Evolutionary conservation across 768 basidiomycete genomes (phyloP).

Genomic region (Hypholoma fasciculare): DNA sequence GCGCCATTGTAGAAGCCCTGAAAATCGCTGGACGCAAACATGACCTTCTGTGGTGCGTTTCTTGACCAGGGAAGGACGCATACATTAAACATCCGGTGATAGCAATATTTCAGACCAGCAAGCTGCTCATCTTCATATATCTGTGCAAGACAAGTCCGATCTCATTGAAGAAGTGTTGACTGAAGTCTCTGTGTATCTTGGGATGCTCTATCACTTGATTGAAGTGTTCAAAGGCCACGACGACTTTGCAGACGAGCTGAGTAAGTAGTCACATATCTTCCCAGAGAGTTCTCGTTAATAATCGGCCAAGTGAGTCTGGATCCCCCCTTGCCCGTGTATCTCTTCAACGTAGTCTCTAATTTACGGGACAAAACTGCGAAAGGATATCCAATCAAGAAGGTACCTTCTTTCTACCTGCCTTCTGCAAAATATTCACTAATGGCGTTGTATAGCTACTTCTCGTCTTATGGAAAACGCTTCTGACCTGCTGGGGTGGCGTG

Average conservation of each 20-base stretch:
- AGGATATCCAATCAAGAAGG: constrained; percentile 98
- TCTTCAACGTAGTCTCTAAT: constrained; percentile 88
- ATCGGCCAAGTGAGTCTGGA: constrained; percentile 80
- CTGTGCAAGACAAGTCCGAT: constrained; percentile 69
- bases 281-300: neutral
- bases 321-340: constrained; percentile 89
- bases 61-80: neutral
- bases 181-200: constrained; percentile 91
- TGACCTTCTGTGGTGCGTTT: constrained; percentile 72
- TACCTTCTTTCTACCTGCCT: constrained; percentile 24
- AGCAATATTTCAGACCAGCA: constrained; percentile 80
- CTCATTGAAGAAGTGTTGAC: constrained; percentile 89
- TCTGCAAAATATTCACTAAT: neutral
- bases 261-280: constrained; percentile 48
- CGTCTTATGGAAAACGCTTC: constrained; percentile 90
- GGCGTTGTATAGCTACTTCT: constrained; percentile 70
- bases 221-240: constrained; percentile 94
- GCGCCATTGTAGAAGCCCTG: constrained; percentile 81
- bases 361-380: constrained; percentile 92
- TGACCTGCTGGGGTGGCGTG: constrained; percentile 92
- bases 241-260: constrained; percentile 94
- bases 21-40: constrained; percentile 89
- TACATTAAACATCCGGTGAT: constrained; percentile 3
- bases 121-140: constrained; percentile 68
- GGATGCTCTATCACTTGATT: constrained; percentile 93